Evolutionary conservation across 164 flowering plant genomes (phyloP).

Genomic region (Vitis rotundifolia): DNA sequence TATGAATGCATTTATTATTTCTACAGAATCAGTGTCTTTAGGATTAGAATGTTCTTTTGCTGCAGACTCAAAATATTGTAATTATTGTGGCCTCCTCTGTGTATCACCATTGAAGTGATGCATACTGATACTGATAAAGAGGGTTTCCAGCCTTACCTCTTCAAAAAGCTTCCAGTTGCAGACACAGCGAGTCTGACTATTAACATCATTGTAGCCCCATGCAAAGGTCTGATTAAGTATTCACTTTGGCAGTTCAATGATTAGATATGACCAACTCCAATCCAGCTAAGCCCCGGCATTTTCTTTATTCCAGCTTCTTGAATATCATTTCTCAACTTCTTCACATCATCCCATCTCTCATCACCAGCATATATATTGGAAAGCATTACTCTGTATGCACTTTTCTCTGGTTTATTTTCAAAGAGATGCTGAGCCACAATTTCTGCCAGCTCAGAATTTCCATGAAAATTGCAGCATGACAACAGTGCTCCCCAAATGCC

Average conservation of each 20-base stretch:
- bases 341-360: constrained; percentile 73
- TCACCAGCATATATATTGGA: constrained; percentile 68
- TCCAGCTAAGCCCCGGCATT: constrained; percentile 67
- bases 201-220: no score
- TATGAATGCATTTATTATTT: background rate
- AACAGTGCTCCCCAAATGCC: constrained; percentile 87
- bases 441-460: constrained; percentile 56
- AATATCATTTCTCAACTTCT: constrained; percentile 50
- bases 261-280: constrained; percentile 6
- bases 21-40: background rate
- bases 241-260: no score
- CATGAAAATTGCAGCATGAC: constrained; percentile 62
- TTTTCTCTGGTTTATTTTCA: constrained; percentile 34
- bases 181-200: no score
- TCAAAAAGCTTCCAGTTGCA: no score
- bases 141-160: no score
- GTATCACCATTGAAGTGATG: no score
- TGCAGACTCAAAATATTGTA: no score
- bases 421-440: constrained; percentile 44
- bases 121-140: no score
- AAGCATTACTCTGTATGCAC: constrained; percentile 67
- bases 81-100: no score
- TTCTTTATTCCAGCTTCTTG: constrained; percentile 31
- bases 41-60: background rate
- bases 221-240: no score